These are phyloP conservation scores for Scheffersomyces ergatensis DNA, from an alignment of 805 yeast genomes.

Conservation along the genomic window DNA sequence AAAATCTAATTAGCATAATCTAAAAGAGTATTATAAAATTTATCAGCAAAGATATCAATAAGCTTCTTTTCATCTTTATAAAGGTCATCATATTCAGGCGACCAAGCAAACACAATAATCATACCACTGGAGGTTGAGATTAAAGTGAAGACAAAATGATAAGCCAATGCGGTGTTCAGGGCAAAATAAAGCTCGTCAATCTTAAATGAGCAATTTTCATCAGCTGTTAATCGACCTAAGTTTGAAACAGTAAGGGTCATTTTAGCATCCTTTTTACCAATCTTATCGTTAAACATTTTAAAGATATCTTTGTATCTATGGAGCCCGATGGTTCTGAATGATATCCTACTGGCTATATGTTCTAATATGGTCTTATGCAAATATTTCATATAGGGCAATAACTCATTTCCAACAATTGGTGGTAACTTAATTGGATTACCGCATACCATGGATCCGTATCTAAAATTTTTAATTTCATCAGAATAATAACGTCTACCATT, in stretches of 20 bases:
- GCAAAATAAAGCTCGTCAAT: conserved; percentile 15
- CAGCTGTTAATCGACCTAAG: conserved; percentile 12
- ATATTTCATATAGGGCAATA: conserved; percentile 5
- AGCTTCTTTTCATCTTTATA: conserved; percentile 2
- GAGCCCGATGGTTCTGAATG: conserved; percentile 12
- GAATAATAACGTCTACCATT: conserved; percentile 17
- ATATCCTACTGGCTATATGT: conserved; percentile 5
- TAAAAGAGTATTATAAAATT: conserved; percentile 1
- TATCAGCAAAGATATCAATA: conserved; percentile 5
- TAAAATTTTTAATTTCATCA: conserved; percentile 6
- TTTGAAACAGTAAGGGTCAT: conserved; percentile 17
- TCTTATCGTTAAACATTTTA: conserved; percentile 7
- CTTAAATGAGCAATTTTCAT: conserved; percentile 5
- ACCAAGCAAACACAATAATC: conserved; percentile 12
- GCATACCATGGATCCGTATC: conserved; percentile 10
- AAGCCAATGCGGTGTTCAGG: conserved; percentile 13
- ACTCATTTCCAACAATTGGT: conserved; percentile 2
- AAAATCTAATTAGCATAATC: neutral
- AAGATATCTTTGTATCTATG: conserved; percentile 9
- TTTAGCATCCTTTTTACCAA: conserved; percentile 11
- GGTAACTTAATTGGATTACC: conserved; percentile 8
- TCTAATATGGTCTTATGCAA: conserved; percentile 7
- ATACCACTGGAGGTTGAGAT: conserved; percentile 11
- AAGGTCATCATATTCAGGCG: conserved; percentile 9
- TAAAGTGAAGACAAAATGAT: conserved; percentile 11